Percentiles rank a stretch among this genome's conserved stretches.
Conservation (phyloP, 2,329 filamentous ascomycete genomes). For the Fusarium longipes region DNA sequence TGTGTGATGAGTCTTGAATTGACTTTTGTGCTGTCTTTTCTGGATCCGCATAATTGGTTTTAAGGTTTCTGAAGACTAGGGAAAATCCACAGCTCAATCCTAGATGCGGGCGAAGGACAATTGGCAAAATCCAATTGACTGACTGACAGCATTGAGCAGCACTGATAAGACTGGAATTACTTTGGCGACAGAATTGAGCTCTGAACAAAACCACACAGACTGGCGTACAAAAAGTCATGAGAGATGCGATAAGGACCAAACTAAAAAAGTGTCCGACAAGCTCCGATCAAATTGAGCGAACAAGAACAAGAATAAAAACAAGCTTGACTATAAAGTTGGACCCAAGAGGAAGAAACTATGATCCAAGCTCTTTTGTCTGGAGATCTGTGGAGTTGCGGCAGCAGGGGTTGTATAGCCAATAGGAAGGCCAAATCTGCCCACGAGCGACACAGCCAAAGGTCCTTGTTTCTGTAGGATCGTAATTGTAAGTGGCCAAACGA, state of each 20-base stretch:
- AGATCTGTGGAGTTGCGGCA: slow-evolving; percentile 32
- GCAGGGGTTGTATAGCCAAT: slow-evolving; percentile 38
- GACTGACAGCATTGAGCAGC: neutral
- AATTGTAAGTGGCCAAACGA: slow-evolving; percentile 21
- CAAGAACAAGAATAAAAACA: slow-evolving; percentile 30
- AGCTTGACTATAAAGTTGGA: slow-evolving; percentile 34
- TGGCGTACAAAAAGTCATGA: neutral
- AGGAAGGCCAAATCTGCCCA: slow-evolving; percentile 29
- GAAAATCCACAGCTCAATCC: neutral
- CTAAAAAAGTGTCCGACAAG: slow-evolving; percentile 26
- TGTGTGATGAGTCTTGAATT: too few relatives aligned
- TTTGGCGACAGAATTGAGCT: neutral
- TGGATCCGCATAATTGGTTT: too few relatives aligned
- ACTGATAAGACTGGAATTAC: neutral
- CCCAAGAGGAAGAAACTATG: slow-evolving; percentile 13
- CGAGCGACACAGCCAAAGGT: slow-evolving; percentile 32
- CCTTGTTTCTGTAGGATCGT: slow-evolving; percentile 29
- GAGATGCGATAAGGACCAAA: slow-evolving; percentile 12
- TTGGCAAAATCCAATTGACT: neutral
- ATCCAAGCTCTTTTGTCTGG: slow-evolving; percentile 21
- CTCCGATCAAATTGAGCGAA: slow-evolving; percentile 34
- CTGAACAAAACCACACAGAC: neutral
- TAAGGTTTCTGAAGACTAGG: too few relatives aligned
- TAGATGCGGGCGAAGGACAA: neutral
- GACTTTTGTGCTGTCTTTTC: too few relatives aligned